Base-by-base conservation (phyloP, 2,329 filamentous ascomycete species). In the Verticillium alfalfae region DNA sequence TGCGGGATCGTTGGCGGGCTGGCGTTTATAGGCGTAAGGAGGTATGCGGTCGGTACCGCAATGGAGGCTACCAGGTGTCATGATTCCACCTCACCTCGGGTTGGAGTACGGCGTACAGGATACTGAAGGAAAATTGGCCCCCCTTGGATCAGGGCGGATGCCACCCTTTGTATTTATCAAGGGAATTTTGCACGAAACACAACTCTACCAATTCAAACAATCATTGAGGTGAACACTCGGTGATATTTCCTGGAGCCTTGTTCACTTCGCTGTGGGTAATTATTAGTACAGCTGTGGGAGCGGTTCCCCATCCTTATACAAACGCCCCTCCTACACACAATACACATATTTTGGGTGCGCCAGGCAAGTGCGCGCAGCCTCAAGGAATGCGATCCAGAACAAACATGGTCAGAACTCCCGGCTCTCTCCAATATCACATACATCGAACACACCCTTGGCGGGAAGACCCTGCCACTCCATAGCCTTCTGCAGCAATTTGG, bases 401-500 rank as follows among this genome's bases (percentile, higher is more conserved):
- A 31, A 5, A 2, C 54, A 9, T 8, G 4, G 1, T 80, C 69
- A 88, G 73, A 92, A 95, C 71, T 92, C 90, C 63, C 86, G 83
- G 67, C 88, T 93, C 78, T 94, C 92, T 0, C 92, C 92, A 77
- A 97, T 91, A 67, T 91, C 87, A 70, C 92, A 94, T 1, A 91
- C 84, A 70, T 93, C 92, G 78, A 95, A 96, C 0, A 90, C 79
- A 0, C 91, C 92, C 56, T 81, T 84, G 74, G 93, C 89, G 0
- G 84, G 78, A 1, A 96, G 71, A 0, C 85, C 86, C 68, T 87
- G 88, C 69, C 81, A 83, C 68, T 78, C 83, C 71, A 97, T 75
- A 2, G 93, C 93, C 71, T 90, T 81, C 73, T 82, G 88, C 64
- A 97, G 76, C 72, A 90, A 76, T 72, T 74, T 77, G 1, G 93